Evolutionary conservation across 106 monocot genomes (phyloP).

Genomic region (Phalaenopsis equestris): DNA sequence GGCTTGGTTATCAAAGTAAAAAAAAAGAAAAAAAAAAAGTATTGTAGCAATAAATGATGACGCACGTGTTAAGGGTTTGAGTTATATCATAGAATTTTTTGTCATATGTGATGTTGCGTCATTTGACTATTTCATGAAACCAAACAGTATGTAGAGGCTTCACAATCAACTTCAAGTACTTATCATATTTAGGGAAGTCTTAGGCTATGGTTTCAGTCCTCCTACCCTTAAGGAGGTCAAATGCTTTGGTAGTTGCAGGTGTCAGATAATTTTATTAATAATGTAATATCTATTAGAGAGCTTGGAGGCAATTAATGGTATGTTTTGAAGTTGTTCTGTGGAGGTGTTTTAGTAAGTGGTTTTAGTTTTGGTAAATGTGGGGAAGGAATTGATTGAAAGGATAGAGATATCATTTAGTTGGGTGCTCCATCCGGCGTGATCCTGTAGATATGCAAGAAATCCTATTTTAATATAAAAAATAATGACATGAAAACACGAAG

Average conservation of each 20-base stretch:
- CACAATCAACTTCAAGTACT: too few species aligned
- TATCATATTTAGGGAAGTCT: too few species aligned
- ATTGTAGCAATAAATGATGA: too few species aligned
- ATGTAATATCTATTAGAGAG: not conserved
- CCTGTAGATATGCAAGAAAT: not conserved
- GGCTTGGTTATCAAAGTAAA: too few species aligned
- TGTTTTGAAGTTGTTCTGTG: not conserved
- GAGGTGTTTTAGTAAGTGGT: not conserved
- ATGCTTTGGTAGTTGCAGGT: not conserved
- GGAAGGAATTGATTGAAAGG: not conserved
- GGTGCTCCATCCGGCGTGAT: not conserved
- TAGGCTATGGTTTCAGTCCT: not conserved
- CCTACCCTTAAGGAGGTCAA: not conserved
- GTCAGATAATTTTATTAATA: not conserved
- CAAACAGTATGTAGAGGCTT: too few species aligned
- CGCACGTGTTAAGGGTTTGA: too few species aligned
- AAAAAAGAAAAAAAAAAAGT: too few species aligned
- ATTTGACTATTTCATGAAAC: too few species aligned
- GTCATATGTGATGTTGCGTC: too few species aligned
- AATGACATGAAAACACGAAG: not conserved
- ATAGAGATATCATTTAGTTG: not conserved
- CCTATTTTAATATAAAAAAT: not conserved
- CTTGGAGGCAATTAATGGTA: not conserved
- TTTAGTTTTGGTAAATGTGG: not conserved
- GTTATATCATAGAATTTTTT: too few species aligned